Conservation (phyloP, 345 rosid genomes). For the Salix viminalis region DNA sequence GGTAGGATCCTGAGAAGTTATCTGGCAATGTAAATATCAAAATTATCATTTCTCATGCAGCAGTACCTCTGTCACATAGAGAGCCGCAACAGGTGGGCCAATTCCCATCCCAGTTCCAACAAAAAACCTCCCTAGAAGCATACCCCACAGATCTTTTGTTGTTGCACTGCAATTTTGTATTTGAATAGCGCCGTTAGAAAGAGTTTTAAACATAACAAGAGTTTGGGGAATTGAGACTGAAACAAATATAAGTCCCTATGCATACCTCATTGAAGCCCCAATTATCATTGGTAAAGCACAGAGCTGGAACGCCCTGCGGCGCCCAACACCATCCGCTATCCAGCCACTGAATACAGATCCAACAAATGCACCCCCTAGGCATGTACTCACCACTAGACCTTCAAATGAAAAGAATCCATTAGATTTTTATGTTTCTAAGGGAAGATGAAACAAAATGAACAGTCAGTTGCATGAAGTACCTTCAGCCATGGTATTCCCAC, state of each 20-base stretch:
- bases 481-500: constrained; percentile 80
- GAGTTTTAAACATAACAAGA: neutral
- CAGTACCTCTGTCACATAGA: constrained; percentile 91
- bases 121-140: constrained; percentile 85
- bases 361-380: constrained; percentile 86
- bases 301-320: constrained; percentile 85
- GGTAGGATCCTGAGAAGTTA: neutral
- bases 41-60: constrained; percentile 10
- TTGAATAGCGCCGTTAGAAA: constrained; percentile 6
- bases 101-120: constrained; percentile 95
- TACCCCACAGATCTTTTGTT: constrained; percentile 69
- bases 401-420: constrained; percentile 27
- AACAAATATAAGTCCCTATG: neutral
- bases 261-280: constrained; percentile 80
- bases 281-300: constrained; percentile 84
- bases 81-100: constrained; percentile 89
- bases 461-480: constrained; percentile 37
- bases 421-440: constrained; percentile 10
- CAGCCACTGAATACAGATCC: constrained; percentile 85
- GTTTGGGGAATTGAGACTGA: neutral
- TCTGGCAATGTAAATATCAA: neutral
- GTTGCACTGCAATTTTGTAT: constrained; percentile 59
- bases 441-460: constrained; percentile 14
- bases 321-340: constrained; percentile 91
- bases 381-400: constrained; percentile 92